Evolutionary conservation across 257 asterid species (phyloP), one percentile per base, ranked within the genome.

Genomic region (Osmanthus fragrans): DNA sequence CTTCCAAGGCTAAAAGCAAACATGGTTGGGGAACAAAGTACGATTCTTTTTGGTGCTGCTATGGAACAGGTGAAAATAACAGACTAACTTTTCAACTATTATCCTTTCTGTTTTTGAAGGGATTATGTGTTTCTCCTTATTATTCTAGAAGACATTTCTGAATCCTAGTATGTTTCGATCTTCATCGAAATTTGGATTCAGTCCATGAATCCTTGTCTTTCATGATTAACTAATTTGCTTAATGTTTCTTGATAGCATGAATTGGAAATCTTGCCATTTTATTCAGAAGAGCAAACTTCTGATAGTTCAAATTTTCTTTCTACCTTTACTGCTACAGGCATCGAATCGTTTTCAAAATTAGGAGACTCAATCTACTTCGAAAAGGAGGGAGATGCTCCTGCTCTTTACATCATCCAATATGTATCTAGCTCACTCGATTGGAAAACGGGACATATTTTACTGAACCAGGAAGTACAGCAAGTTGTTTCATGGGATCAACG

Each of bases 321-420:
- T 15, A 7, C 6, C 19, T 51, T 32, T 63, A 25, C 19, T 21
- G 5, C 10, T 8, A 13, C 32, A 94, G 99, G 96, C 51, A 88
- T 89, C 37, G 99, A 95, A 72, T 92, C 99, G 0, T 95, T 95
- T 81, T 87, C 99, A 21, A 95, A 95, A 86, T 73, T 95, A 82
- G 99, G 99, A 80, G 98, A 95, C 80, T 88, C 99, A 0, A 91
- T 93, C 74, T 95, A 93, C 90, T 95, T 95, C 49, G 98, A 93
- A 79, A 96, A 95, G 73, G 87, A 42, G 30, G 97, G 96, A 71
- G 70, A 70, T 0, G 34, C 51, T 76, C 93, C 97, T 1, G 23
- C 86, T 49, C 91, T 95, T 19, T 92, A 95, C 83, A 80, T 95
- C 37, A 86, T 89, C 54, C 99, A 95, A 81, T 95, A 89, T 86